A percentile compares a stretch with the other conserved stretches of the same genome.
Evolutionary conservation across 805 yeast genomes (phyloP).

Genomic region (Lipomyces yamanashiensis): DNA sequence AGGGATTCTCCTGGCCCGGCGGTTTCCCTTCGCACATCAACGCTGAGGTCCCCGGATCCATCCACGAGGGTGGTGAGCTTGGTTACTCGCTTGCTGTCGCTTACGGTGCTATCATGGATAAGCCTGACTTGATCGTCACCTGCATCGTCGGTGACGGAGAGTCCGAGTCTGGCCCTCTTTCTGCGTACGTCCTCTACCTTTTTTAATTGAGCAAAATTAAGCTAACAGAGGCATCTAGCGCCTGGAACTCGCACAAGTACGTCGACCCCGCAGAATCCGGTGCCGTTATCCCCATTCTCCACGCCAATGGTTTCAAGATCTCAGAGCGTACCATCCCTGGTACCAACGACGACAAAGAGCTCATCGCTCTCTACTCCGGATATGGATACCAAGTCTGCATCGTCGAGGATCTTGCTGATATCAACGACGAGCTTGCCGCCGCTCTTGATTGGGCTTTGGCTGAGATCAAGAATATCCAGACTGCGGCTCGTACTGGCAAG

Average conservation of each 20-base stretch:
- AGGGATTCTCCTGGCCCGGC: constrained; percentile 37
- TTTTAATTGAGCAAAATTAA: too few relatives aligned
- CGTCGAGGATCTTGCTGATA: constrained; percentile 28
- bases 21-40: constrained; percentile 38
- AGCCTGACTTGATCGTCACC: constrained; percentile 35
- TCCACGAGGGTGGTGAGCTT: constrained; percentile 39
- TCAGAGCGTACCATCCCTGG: constrained; percentile 38
- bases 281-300: constrained; percentile 37
- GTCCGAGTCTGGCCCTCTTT: constrained; percentile 39
- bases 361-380: constrained; percentile 35
- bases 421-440: constrained; percentile 34
- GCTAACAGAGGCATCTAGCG: constrained; percentile 7
- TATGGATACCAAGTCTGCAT: constrained; percentile 36
- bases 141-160: constrained; percentile 38
- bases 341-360: constrained; percentile 35
- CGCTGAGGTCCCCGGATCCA: constrained; percentile 38
- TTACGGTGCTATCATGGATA: constrained; percentile 37
- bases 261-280: constrained; percentile 38
- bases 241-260: constrained; percentile 38
- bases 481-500: constrained; percentile 33
- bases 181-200: constrained; percentile 22
- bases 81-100: constrained; percentile 39
- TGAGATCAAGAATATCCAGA: constrained; percentile 32
- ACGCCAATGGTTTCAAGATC: constrained; percentile 39
- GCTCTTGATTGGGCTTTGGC: constrained; percentile 35